Evolutionary conservation across 768 basidiomycete species (phyloP), one percentile per base, ranked within the genome.

Genomic region (Mycena crocata): DNA sequence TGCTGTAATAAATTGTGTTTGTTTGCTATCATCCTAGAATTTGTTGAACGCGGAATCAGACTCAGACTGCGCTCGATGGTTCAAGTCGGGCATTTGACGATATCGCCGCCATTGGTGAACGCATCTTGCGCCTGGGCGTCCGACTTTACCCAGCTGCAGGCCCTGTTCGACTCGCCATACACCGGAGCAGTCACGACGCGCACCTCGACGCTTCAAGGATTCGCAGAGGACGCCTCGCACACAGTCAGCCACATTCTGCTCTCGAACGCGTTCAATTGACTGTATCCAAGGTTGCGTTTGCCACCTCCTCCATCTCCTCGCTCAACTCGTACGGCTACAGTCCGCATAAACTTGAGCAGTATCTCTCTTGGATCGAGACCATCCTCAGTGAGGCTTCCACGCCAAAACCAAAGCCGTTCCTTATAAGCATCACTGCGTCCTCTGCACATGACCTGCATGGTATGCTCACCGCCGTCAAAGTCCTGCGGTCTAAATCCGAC

Each of bases 281-380:
- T 19, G 42, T 34, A 30, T 7, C 60, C 35, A 69, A 93, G 92
- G 90, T 92, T 50, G 86, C 84, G 19, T 91, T 93, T 69, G 66
- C 87, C 49, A 78, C 77, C 40, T 78, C 80, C 17, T 72, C 81
- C 12, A 69, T 84, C 39, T 84, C 92, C n/a, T 89, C 94, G 19
- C 73, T 94, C 65, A 96, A 96, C 75, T 92, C 91, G 0, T 96
- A 93, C 77, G 94, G 94, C 26, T 96, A 95, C 79, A 95, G 93
- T 10, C 94, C 93, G 0, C 84, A 90, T 71, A 87, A 91, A 7
- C 84, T 96, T 45, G 72, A 80, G n/a, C 69, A 74, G 26, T 96
- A 95, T 79, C 75, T 94, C 46, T 76, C 74, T 54, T 93, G 91
- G 90, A 80, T 93, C 49, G 75, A 82, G 39, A 72, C 88, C 45